Conservation (phyloP, 208 protist species). For the Wallacemonas sp. region DNA sequence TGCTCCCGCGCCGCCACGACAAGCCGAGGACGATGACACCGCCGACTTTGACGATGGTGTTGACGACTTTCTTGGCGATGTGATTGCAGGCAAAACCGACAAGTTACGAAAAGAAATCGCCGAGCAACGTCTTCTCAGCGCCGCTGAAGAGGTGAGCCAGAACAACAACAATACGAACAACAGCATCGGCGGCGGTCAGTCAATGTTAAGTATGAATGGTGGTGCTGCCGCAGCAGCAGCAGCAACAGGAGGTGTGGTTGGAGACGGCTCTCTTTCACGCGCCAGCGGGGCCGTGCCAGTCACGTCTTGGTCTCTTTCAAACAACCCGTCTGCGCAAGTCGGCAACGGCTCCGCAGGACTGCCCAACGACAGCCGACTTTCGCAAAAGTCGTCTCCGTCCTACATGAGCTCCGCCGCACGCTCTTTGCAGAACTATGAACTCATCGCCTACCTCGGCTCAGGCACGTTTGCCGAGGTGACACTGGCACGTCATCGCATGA, state of each 20-base stretch:
- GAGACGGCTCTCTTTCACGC: too few relatives aligned
- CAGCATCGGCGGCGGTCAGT: too few relatives aligned
- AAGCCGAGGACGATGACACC: neutral
- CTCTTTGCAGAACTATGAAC: slow-evolving; percentile 83
- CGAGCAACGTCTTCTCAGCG: slow-evolving; percentile 38
- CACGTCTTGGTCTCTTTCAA: too few relatives aligned
- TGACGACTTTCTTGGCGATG: slow-evolving; percentile 61
- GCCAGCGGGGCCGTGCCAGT: too few relatives aligned
- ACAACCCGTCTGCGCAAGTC: neutral
- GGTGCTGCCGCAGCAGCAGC: too few relatives aligned
- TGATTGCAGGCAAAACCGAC: slow-evolving; percentile 68
- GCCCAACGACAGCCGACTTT: neutral
- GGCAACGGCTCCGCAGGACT: neutral
- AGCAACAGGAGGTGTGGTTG: too few relatives aligned
- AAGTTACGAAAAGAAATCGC: slow-evolving; percentile 55
- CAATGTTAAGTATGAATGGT: too few relatives aligned
- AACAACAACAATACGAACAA: neutral
- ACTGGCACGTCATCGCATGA: slow-evolving; percentile 69
- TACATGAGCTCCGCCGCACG: slow-evolving; percentile 68
- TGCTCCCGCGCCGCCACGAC: neutral
- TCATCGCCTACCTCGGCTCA: slow-evolving; percentile 81
- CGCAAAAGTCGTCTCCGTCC: neutral
- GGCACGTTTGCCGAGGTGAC: slow-evolving; percentile 89
- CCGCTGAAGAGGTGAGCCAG: slow-evolving; percentile 16
- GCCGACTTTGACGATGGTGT: slow-evolving; percentile 31